Evolutionary conservation across 768 basidiomycete genomes (phyloP), one percentile per base, ranked within the genome.

Genomic region (Pleurotus pulmonarius): DNA sequence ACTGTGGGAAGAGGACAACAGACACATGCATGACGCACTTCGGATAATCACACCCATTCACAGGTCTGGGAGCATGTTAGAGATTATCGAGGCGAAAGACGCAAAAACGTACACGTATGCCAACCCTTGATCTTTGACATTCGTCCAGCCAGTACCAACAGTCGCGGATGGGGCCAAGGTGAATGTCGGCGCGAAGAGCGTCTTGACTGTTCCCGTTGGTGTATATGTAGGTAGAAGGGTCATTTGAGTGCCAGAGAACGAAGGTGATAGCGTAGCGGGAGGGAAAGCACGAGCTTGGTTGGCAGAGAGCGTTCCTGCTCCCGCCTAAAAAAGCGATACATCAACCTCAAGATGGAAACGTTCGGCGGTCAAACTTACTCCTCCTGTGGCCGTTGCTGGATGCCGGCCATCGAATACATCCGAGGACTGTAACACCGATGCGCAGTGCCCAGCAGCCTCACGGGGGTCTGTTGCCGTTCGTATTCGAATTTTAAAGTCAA

Each of bases 101-200:
- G 8, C 52, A 38, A 41, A 18, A 26, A 69, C 77, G 55, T 64
- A 78, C 77, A 82, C 83, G 64, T 78, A 83, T 22, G 83, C 85
- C 24, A 71, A 66, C 9, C 67, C 76, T 9, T 75, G 85, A 70
- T 96, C 94, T 3, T 74, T 71, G 13, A 81, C 58, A 65, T 93
- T 87, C 56, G 74, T 73, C 94, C 94, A 96, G 40, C 94, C 94
- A 37, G 71, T 74, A 3, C 93, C 94, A 4, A 81, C 82, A 26
- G 63, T 67, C 4, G 77, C 75, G 26, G 75, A 75, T 18, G 81
- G 79, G 8, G 80, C 80, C 26, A 78, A 69, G 2, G 85, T 81
- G 66, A 87, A 86, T 9, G 83, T 85, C 12, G 87, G 87, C 37
- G 73, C 81, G 41, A 79, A 76, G 29, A 90, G 73, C 20, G 86